Evolutionary conservation across 2,329 filamentous ascomycete genomes (phyloP), one percentile per base, ranked within the genome.

Genomic region (Helotiales sp.): DNA sequence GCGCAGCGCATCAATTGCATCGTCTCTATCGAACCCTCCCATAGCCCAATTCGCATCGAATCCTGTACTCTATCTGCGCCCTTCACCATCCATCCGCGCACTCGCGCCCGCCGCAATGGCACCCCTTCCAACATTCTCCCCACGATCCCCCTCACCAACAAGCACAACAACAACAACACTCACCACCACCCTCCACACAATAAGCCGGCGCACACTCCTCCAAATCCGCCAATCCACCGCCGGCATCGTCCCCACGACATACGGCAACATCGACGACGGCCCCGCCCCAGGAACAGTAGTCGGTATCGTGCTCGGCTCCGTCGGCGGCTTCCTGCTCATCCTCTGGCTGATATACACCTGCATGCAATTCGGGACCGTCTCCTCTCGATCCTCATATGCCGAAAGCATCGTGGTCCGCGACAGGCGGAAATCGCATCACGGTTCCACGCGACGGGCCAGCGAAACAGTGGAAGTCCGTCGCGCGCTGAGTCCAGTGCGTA

Each of bases 211-310:
- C 59, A 52, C 59, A n/a, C 45, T 49, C 6, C 57, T 65, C 11
- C 17, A 52, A 22, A 34, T 60, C 26, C 62, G 55, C 24, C 49
- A 59, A 64, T 61, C 47, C 40, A 63, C 28, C 26, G 15, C 64
- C 37, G 24, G 58, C 37, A 82, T 87, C 68, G 88, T 91, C 72
- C 87, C 88, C 1, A 83, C 86, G 28, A 86, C 86, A 71, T 91
- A 91, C 78, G 81, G 83, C 54, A 80, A 81, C 61, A 79, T 86
- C 37, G 78, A 85, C 75, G 73, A 79, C 28, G 83, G 86, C 6
- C 87, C 87, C 0, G 55, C 81, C 0, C 83, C 87, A 0, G 87
- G 86, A 63, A 83, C 83, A 45, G 83, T 90, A 0, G 86, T 83
- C 10, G 88, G 88, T 63, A 89, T 90, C 66, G 84, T 86, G 6